Conservation (phyloP, 2,329 filamentous ascomycete genomes). For the Nigrospora oryzae region DNA sequence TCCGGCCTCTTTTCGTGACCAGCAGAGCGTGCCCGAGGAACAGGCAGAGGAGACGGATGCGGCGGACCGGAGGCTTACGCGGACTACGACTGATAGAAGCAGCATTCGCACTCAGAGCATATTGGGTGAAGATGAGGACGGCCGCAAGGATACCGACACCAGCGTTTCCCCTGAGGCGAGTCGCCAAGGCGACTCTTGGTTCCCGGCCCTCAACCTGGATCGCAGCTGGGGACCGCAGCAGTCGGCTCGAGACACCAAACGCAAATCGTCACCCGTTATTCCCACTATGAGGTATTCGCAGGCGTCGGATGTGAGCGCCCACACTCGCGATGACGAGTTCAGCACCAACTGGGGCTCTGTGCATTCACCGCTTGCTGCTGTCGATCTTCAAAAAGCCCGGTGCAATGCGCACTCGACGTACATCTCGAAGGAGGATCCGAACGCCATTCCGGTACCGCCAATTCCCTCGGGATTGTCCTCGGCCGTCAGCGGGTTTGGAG, state of each 20-base stretch:
- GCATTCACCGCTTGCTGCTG: constrained; percentile 36
- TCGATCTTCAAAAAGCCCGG: constrained; percentile 33
- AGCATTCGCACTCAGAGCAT: constrained; percentile 31
- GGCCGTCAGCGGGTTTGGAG: constrained; percentile 2
- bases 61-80: constrained; percentile 13
- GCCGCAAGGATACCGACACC: constrained; percentile 15
- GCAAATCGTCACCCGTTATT: constrained; percentile 42
- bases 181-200: no score
- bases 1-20: constrained; percentile 19
- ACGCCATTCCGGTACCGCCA: no score
- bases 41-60: constrained; percentile 13
- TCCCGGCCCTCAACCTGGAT: no score
- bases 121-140: constrained; percentile 25
- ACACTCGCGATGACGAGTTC: constrained; percentile 29
- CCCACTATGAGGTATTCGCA: constrained; percentile 26
- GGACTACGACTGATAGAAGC: constrained; percentile 23
- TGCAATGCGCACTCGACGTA: constrained; percentile 31
- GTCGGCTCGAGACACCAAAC: constrained; percentile 23
- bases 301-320: constrained; percentile 24
- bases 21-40: constrained; percentile 6
- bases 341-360: constrained; percentile 40
- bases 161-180: no score
- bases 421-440: constrained; percentile 17
- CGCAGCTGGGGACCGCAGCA: neutral
- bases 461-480: neutral